Base-by-base conservation (phyloP, 2,329 filamentous ascomycete species). In the Aspergillus caelatus region DNA sequence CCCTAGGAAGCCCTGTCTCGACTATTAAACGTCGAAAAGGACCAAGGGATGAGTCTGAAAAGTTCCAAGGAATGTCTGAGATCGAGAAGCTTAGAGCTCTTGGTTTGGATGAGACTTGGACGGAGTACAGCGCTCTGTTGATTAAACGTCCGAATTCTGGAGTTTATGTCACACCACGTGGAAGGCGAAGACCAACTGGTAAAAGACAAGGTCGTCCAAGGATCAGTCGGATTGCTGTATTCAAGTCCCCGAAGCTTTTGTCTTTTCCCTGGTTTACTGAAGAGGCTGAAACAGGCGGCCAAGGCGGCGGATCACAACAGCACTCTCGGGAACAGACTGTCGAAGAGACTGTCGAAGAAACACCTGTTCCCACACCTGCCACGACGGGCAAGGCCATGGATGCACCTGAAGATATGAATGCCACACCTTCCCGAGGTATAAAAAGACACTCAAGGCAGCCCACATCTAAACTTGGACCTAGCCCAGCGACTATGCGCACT, bases 21-120 rank as follows among this genome's bases (percentile, higher is more conserved):
- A 41, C 58, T 19, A 41, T 53, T 12, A 67, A 54, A n/a, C 61
- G 62, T 8, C 32, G 36, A 5, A 65, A 58, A 50, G 66, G 63
- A 63, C 32, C 63, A 26, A 72, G 65, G 50, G 53, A 53, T 12
- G 68, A 72, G n/a, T 54, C 60, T 5, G 64, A 70, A 19, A 65
- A 59, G 14, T 67, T 74, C 36, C 57, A 59, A 11, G 74, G 72
- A 9, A 73, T 80, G 69, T 74, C 78, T 0, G 76, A 76, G 62
- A 75, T 75, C 36, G 78, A 80, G 58, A 76, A 68, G 46, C 70
- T 80, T 2, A 74, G 78, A 62, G 74, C 77, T 26, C 68, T 77
- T 59, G 79, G 79, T 1, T 66, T 79, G 63, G 78, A 80, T 62
- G 76, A 79, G 57, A 73, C 71, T 2, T 81, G 77, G 77, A 79